These are phyloP conservation scores for Triadica sebifera DNA, from an alignment of 345 rosid genomes.

Conservation along the genomic window DNA sequence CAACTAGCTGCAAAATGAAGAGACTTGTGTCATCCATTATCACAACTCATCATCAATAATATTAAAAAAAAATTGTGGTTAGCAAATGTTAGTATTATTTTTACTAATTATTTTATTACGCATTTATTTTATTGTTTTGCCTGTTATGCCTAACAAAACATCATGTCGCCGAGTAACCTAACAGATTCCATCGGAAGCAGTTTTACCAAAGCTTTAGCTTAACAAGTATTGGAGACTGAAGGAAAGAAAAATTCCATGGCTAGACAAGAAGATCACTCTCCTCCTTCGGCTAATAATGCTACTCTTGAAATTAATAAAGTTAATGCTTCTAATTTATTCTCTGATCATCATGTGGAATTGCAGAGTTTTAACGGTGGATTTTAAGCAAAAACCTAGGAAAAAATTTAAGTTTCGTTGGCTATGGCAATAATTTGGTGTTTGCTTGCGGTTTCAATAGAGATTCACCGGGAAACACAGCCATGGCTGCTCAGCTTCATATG, in stretches of 20 bases:
- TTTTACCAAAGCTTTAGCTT: constrained; percentile 24
- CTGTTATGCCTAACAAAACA: no score
- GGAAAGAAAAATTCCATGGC: constrained; percentile 23
- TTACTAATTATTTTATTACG: no score
- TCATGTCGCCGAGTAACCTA: no score
- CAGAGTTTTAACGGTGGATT: constrained; percentile 26
- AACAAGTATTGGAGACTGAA: constrained; percentile 23
- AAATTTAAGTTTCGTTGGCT: constrained; percentile 9
- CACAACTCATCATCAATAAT: no score
- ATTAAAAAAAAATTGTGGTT: no score
- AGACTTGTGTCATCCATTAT: no score
- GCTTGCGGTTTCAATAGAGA: constrained; percentile 24
- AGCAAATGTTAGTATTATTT: no score
- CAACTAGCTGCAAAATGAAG: no score
- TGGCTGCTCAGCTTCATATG: no score
- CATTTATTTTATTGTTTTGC: no score
- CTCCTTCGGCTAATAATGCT: background rate
- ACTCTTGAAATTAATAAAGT: background rate
- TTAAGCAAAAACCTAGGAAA: constrained; percentile 17
- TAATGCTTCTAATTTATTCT: background rate
- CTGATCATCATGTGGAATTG: constrained; percentile 8
- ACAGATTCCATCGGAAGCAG: no score
- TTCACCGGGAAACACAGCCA: constrained; percentile 15
- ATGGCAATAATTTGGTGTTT: constrained; percentile 19
- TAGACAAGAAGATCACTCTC: constrained; percentile 4